These are phyloP conservation scores for Plectosphaerella plurivora DNA, from an alignment of 2,329 filamentous ascomycete species.

Conservation along the genomic window DNA sequence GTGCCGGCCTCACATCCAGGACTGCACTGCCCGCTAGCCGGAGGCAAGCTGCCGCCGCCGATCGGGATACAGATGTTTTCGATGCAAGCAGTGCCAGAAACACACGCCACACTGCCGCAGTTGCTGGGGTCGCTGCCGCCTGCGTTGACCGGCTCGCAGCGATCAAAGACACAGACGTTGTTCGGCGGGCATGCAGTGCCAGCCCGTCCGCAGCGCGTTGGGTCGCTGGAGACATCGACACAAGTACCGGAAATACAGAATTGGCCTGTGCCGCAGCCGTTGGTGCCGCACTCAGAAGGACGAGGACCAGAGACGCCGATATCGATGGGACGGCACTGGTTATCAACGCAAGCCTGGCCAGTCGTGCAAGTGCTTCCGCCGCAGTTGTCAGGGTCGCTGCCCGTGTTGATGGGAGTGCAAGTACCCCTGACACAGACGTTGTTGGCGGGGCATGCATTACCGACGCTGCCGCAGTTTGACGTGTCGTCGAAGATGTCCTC, in stretches of 20 bases:
- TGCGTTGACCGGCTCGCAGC: not conserved
- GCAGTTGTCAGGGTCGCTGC: not conserved
- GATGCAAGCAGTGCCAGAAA: not conserved
- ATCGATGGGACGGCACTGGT: not conserved
- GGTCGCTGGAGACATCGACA: not conserved
- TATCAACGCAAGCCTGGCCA: not conserved
- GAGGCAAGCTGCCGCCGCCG: not conserved
- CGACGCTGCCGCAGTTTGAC: not conserved
- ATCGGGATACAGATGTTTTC: not conserved
- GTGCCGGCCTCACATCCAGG: not conserved
- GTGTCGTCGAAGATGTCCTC: not conserved
- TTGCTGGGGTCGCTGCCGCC: not conserved
- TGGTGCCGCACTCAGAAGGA: not conserved
- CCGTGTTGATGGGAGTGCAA: not conserved
- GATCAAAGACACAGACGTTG: not conserved
- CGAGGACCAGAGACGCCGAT: not conserved
- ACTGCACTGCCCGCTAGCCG: not conserved
- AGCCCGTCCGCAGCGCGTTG: not conserved
- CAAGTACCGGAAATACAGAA: not conserved
- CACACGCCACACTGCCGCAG: not conserved
- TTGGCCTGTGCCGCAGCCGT: not conserved
- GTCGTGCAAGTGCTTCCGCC: not conserved
- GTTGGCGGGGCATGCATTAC: not conserved
- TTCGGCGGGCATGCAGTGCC: not conserved
- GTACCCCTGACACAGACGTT: not conserved